Base-by-base conservation (phyloP, 225 moss, liverwort and hornwort genomes). In the Climacium dendroides region DNA sequence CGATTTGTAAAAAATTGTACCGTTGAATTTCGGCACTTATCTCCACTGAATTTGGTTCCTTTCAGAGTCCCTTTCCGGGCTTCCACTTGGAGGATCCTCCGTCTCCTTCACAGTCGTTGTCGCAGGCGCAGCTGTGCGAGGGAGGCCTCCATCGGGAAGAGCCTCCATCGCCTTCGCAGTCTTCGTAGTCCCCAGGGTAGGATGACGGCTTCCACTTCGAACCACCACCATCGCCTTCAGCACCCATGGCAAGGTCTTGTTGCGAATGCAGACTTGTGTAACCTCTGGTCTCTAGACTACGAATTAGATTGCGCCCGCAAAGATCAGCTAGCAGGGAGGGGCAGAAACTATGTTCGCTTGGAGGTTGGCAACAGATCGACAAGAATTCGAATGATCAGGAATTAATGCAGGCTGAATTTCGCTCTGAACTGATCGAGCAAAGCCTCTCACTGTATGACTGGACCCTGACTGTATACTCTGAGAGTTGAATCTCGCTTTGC, bases 21-120 rank as follows among this genome's bases (percentile, higher is more conserved):
- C n/a, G n/a, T 22, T 43, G 52, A 30, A 86, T 11, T 30, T 52
- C 11, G 50, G 16, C 20, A 29, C 22, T 23, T 22, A 50, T 50
- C 72, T 60, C 30, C 50, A 10, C 50, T 22, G 5, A 10, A 29
- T 9, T 30, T 7, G 3, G 11, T 16, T 7, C 6, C 11, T 41
- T 78, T 82, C 61, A 86, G 41, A 86, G 82, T 15, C 15, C 65
- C 8, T 63, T 86, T n/a, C 80, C 86, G 10, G 90, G 90, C 76
- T 7, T 88, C 92, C 89, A 90, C 34, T 90, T 91, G 4, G 85
- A 90, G 19, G 89, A 87, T 9, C 91, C 89, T 24, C 89, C 91
- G 53, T 91, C 89, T 20, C 87, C 87, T 65, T 89, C 87, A 13
- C 57, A 53, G 37, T 37, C 66, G 53, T 62, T 55, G 4, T 59